phyloP scores from a whole-genome alignment of 2,329 filamentous ascomycete genomes.

The Fonsecaea pugnacius region DNA sequence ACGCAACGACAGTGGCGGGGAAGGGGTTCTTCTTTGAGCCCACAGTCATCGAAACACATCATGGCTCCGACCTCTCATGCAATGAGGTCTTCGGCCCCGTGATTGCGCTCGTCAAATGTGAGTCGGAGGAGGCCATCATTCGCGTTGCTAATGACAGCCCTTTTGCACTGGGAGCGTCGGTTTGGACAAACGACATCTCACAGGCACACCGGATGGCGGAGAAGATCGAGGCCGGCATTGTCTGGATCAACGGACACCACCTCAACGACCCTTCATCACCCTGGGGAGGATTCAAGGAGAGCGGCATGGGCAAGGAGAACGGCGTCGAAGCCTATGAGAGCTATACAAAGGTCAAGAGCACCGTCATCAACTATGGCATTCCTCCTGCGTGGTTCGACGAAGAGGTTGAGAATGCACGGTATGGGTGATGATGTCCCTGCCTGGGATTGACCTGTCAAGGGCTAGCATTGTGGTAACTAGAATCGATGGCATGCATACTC shows the following conservation, averaged over 20 bases:
- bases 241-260: slow-evolving; percentile 63
- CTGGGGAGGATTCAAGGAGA: slow-evolving; percentile 69
- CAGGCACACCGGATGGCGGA: slow-evolving; percentile 55
- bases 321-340: slow-evolving; percentile 65
- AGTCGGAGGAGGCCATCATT: slow-evolving; percentile 54
- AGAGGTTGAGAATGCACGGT: slow-evolving; percentile 60
- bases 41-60: slow-evolving; percentile 49
- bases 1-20: slow-evolving; percentile 57
- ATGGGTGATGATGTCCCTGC: slow-evolving; percentile 53
- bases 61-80: slow-evolving; percentile 38
- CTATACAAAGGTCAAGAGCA: slow-evolving; percentile 63
- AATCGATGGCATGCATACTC: background rate
- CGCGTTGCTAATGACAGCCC: slow-evolving; percentile 55
- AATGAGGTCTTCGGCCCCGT: slow-evolving; percentile 59
- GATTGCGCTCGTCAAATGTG: slow-evolving; percentile 54
- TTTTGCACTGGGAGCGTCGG: slow-evolving; percentile 56
- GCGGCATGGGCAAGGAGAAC: slow-evolving; percentile 74
- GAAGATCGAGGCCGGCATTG: slow-evolving; percentile 55
- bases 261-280: slow-evolving; percentile 73
- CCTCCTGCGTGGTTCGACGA: slow-evolving; percentile 72
- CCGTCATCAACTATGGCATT: slow-evolving; percentile 69
- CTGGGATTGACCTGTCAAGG: background rate
- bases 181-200: slow-evolving; percentile 57
- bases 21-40: slow-evolving; percentile 58
- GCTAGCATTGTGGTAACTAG: too few relatives aligned